Percentiles rank a stretch among this genome's conserved stretches.
phyloP scores from a whole-genome alignment of 169 alveolate species.

The Amoebophrya sp. region DNA sequence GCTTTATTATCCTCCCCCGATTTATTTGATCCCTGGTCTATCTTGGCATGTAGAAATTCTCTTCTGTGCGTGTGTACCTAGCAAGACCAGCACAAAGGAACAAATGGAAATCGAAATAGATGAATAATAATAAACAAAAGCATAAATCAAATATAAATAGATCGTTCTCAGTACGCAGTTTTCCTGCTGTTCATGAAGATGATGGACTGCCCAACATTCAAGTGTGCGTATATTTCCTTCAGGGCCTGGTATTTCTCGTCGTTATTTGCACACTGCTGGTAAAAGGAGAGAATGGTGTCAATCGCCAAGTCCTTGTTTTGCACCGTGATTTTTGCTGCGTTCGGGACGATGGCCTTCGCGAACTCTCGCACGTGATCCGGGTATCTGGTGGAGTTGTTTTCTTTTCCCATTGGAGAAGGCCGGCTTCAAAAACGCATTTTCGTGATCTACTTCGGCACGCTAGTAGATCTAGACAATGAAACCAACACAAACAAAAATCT shows the following conservation, averaged over 20 bases:
- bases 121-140: too few relatives aligned
- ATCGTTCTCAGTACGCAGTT: neutral
- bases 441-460: neutral
- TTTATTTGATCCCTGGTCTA: neutral
- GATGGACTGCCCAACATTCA: neutral
- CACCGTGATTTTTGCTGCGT: neutral
- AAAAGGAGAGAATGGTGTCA: neutral
- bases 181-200: conserved; percentile 20
- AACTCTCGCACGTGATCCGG: conserved; percentile 2
- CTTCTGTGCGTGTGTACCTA: neutral
- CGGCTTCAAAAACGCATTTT: neutral
- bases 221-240: neutral
- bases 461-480: neutral
- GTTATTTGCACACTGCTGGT: neutral
- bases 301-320: neutral
- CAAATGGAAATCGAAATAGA: too few relatives aligned
- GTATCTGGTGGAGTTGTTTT: neutral
- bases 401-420: neutral
- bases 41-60: neutral
- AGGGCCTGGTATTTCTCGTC: neutral
- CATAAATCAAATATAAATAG: too few relatives aligned
- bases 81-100: too few relatives aligned
- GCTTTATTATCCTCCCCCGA: neutral
- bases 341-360: neutral
- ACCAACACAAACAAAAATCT: neutral